Conservation (phyloP, 768 basidiomycete species). For the Megacollybia marginata region DNA sequence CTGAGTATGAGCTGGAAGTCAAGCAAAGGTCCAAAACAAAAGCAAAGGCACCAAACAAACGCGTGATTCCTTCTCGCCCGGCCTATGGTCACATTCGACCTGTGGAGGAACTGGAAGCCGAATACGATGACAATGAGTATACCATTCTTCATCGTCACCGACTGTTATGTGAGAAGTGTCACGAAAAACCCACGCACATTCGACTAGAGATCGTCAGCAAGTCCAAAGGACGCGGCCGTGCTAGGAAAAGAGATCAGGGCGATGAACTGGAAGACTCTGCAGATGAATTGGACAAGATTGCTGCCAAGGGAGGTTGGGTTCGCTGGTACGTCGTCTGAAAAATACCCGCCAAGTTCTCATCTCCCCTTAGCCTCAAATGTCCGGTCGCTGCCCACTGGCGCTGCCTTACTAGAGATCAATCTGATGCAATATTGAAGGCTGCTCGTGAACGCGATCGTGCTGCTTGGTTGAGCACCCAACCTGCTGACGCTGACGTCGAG, state of each 20-base stretch:
- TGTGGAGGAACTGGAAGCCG: slow-evolving; percentile 34
- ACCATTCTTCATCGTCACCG: slow-evolving; percentile 56
- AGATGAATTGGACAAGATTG: slow-evolving; percentile 44
- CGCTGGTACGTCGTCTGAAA: slow-evolving; percentile 49
- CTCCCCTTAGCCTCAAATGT: slow-evolving; percentile 55
- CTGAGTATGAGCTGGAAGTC: slow-evolving; percentile 25
- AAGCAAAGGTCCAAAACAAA: slow-evolving; percentile 11
- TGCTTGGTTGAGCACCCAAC: slow-evolving; percentile 24
- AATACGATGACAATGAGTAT: slow-evolving; percentile 47
- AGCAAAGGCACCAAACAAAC: slow-evolving; percentile 11
- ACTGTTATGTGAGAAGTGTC: slow-evolving; percentile 66
- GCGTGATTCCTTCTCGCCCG: slow-evolving; percentile 23
- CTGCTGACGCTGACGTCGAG: slow-evolving; percentile 10
- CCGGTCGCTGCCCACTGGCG: slow-evolving; percentile 73
- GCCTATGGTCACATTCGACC: slow-evolving; percentile 39
- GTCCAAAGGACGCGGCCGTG: slow-evolving; percentile 27
- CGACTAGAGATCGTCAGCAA: slow-evolving; percentile 31
- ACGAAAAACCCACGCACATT: slow-evolving; percentile 48
- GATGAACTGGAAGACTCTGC: slow-evolving; percentile 48
- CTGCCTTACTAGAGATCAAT: slow-evolving; percentile 58
- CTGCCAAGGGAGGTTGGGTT: slow-evolving; percentile 71
- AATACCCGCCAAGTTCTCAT: slow-evolving; percentile 1
- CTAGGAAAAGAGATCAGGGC: slow-evolving; percentile 32
- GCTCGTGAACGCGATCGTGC: slow-evolving; percentile 43
- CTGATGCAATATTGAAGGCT: slow-evolving; percentile 68